phyloP scores from a whole-genome alignment of 345 rosid genomes.

The Iberis pinnata region DNA sequence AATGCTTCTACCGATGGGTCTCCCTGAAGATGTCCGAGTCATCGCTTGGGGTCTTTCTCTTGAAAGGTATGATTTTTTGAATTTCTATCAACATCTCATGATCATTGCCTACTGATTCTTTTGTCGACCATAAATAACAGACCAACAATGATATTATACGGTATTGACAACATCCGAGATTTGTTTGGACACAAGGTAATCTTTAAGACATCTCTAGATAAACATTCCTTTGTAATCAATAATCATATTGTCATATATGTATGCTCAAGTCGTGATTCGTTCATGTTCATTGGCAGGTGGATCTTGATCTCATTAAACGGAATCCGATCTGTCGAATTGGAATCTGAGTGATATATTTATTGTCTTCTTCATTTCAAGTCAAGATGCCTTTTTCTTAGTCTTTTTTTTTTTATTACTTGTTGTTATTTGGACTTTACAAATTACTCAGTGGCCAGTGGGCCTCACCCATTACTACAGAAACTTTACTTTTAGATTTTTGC shows the following conservation, averaged over 20 bases:
- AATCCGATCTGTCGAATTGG: constrained; percentile 74
- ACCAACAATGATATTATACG: constrained; percentile 89
- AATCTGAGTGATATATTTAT: constrained; percentile 3
- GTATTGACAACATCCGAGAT: constrained; percentile 74
- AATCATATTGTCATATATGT: no score
- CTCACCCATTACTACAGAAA: no score
- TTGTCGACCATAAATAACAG: constrained; percentile 33
- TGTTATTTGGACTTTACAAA: background rate
- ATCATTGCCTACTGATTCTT: constrained; percentile 2
- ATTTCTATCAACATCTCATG: no score
- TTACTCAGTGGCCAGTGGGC: no score
- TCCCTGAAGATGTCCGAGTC: constrained; percentile 78
- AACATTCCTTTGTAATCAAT: background rate
- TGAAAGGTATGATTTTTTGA: constrained; percentile 53
- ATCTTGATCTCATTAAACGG: constrained; percentile 68
- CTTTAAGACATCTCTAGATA: background rate
- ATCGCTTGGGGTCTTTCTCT: constrained; percentile 98
- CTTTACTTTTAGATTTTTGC: background rate
- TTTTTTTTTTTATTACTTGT: background rate
- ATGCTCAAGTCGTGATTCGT: no score
- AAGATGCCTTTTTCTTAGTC: background rate
- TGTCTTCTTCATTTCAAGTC: background rate
- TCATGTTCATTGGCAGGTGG: constrained; percentile 45
- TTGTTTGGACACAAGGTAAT: constrained; percentile 96
- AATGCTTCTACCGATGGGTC: constrained; percentile 92